phyloP scores from a whole-genome alignment of 495 filamentous ascomycete genomes.

The Lophium mytilinum region DNA sequence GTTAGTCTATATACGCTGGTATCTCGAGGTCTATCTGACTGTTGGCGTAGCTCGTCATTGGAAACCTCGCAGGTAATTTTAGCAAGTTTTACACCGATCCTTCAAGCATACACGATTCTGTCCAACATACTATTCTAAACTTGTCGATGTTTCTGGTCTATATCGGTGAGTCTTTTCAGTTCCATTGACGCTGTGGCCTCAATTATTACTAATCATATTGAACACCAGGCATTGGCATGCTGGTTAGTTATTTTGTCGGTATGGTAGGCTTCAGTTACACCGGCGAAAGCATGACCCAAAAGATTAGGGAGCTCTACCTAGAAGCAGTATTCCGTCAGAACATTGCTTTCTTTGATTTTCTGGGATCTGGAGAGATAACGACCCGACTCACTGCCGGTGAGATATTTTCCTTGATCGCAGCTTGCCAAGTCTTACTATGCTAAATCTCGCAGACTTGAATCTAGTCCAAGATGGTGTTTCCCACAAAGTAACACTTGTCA shows the following conservation, averaged over 20 bases:
- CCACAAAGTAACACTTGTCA: constrained; percentile 30
- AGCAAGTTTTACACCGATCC: constrained; percentile 10
- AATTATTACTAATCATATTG: background rate
- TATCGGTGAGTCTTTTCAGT: constrained; percentile 40
- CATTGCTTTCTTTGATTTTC: constrained; percentile 85
- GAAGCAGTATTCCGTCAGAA: constrained; percentile 80
- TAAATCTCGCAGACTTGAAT: constrained; percentile 48
- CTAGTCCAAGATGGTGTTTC: constrained; percentile 41
- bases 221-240: constrained; percentile 57
- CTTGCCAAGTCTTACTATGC: constrained; percentile 14
- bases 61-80: constrained; percentile 20
- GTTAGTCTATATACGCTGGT: background rate
- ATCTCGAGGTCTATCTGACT: background rate
- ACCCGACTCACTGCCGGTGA: constrained; percentile 69
- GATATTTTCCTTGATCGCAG: background rate
- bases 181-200: background rate
- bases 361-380: constrained; percentile 86
- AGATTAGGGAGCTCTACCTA: constrained; percentile 79
- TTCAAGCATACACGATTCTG: background rate
- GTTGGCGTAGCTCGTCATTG: constrained; percentile 9
- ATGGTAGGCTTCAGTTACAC: constrained; percentile 91
- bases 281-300: constrained; percentile 78
- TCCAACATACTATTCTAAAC: constrained; percentile 17
- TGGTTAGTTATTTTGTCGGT: constrained; percentile 68
- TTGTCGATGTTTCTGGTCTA: constrained; percentile 81